Percentiles rank a stretch among this genome's conserved stretches.
Evolutionary conservation across 2,329 filamentous ascomycete genomes (phyloP).

Genomic region (Rhynchosporium graminicola): DNA sequence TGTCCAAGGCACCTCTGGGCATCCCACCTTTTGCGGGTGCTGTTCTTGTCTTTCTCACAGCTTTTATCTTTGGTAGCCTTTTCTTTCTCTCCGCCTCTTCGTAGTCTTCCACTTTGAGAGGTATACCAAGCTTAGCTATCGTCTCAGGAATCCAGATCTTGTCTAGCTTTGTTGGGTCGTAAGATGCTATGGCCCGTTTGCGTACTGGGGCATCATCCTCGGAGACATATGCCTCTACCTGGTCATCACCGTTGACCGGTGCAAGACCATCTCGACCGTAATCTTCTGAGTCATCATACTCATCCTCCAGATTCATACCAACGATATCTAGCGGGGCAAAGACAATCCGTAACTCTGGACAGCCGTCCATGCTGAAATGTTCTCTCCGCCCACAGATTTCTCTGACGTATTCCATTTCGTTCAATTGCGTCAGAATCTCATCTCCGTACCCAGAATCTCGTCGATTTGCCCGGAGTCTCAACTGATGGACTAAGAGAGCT

Average conservation of each 20-base stretch:
- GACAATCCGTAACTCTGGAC: slow-evolving; percentile 75
- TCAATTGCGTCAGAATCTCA: slow-evolving; percentile 43
- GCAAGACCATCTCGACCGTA: slow-evolving; percentile 57
- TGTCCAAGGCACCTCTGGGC: slow-evolving; percentile 40
- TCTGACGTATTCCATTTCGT: slow-evolving; percentile 58
- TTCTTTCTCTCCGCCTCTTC: slow-evolving; percentile 45
- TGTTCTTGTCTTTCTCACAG: slow-evolving; percentile 32
- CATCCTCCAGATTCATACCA: slow-evolving; percentile 71
- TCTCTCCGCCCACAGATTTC: slow-evolving; percentile 67
- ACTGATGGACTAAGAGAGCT: slow-evolving; percentile 66
- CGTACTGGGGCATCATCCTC: slow-evolving; percentile 28
- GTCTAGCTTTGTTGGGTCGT: slow-evolving; percentile 66
- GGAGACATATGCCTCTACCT: slow-evolving; percentile 46
- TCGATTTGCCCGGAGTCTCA: slow-evolving; percentile 47
- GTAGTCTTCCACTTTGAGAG: slow-evolving; percentile 66
- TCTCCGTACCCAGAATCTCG: slow-evolving; percentile 41
- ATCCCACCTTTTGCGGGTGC: slow-evolving; percentile 31
- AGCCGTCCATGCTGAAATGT: slow-evolving; percentile 74
- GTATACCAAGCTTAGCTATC: slow-evolving; percentile 64
- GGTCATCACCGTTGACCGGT: slow-evolving; percentile 64
- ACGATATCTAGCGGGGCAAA: slow-evolving; percentile 78
- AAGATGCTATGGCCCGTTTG: slow-evolving; percentile 47
- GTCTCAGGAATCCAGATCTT: slow-evolving; percentile 69
- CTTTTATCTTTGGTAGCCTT: slow-evolving; percentile 33
- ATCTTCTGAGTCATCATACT: slow-evolving; percentile 55